A percentile compares a stretch with the other conserved stretches of the same genome.
phyloP scores from a whole-genome alignment of 306 rosid genomes.

The Betula pendula region DNA sequence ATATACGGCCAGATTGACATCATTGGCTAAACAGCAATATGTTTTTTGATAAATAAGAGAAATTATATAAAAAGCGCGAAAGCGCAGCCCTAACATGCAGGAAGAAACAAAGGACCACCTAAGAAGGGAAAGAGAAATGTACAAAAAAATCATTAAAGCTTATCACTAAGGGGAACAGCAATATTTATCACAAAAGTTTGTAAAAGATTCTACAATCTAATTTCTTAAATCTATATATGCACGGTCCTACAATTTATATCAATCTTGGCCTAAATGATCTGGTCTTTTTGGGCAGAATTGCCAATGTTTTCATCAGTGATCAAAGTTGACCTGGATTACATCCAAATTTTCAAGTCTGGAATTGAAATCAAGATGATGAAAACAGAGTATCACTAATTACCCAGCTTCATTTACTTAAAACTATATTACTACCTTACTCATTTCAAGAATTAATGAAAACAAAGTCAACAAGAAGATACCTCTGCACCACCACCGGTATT shows the following conservation, averaged over 20 bases:
- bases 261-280: not conserved
- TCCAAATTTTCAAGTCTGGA: not conserved
- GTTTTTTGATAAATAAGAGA: no score
- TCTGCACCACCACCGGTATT: slow-evolving; percentile 99
- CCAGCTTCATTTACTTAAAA: not conserved
- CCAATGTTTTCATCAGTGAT: not conserved
- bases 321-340: not conserved
- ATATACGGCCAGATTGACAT: slow-evolving; percentile 18
- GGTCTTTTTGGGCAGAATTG: not conserved
- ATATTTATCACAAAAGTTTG: not conserved
- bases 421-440: not conserved
- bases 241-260: not conserved
- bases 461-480: slow-evolving; percentile 42
- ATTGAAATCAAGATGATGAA: not conserved
- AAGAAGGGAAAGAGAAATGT: no score
- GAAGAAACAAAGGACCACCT: no score
- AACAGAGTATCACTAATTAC: not conserved
- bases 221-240: not conserved
- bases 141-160: no score
- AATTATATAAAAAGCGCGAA: no score
- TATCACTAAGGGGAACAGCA: no score
- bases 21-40: slow-evolving; percentile 11
- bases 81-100: no score
- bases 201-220: not conserved
- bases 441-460: not conserved